Conservation (phyloP, 768 basidiomycete species). For the Mycena belliarum region DNA sequence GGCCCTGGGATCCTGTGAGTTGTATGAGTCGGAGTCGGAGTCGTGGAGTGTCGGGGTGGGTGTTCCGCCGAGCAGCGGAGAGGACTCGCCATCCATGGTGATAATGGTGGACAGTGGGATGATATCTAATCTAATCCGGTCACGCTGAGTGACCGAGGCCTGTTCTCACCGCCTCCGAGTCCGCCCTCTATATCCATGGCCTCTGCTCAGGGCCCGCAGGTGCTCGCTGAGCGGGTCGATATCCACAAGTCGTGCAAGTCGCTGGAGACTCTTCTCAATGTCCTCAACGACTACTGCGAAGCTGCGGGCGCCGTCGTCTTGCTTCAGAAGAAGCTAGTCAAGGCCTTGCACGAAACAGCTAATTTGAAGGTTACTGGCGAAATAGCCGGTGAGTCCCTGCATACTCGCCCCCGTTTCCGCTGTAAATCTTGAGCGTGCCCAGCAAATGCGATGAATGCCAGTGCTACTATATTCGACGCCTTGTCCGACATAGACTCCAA, state of each 20-base stretch:
- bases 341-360: slow-evolving; percentile 68
- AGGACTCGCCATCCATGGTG: slow-evolving; percentile 14
- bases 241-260: slow-evolving; percentile 83
- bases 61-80: slow-evolving; percentile 12
- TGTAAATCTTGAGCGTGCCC: slow-evolving; percentile 10
- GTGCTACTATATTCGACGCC: slow-evolving; percentile 67
- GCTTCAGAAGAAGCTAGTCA: slow-evolving; percentile 76
- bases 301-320: slow-evolving; percentile 59
- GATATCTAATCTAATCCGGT: no score
- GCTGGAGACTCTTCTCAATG: slow-evolving; percentile 63
- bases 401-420: not conserved
- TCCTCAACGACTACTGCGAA: slow-evolving; percentile 77
- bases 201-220: slow-evolving; percentile 17
- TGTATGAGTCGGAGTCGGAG: slow-evolving; percentile 10
- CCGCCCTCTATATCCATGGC: slow-evolving; percentile 25
- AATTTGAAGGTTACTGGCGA: slow-evolving; percentile 58
- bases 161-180: not conserved
- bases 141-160: no score
- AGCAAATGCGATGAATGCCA: slow-evolving; percentile 71
- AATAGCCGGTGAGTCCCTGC: slow-evolving; percentile 56
- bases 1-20: slow-evolving; percentile 16
- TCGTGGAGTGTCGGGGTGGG: slow-evolving; percentile 6
- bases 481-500: slow-evolving; percentile 72
- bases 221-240: slow-evolving; percentile 63
- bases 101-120: not conserved